Base-by-base conservation (phyloP, 1,139 yeast species). In the Saccharomyces hybrid region DNA sequence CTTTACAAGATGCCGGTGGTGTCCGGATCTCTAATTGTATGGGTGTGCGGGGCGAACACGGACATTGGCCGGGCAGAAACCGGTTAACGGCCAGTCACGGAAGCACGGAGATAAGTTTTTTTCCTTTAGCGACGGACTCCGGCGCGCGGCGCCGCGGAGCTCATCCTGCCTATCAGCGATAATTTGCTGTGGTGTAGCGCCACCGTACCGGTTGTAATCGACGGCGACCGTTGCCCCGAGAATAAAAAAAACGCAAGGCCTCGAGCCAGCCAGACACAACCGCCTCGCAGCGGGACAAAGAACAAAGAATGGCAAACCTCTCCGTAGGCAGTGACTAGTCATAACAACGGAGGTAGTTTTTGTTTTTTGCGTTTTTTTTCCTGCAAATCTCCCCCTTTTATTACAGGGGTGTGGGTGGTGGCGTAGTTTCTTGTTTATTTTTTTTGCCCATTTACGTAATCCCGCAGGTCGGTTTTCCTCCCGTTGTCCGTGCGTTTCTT, bases 381-480 rank as follows among this genome's bases (percentile, higher is more conserved):
- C 44, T 16, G 14, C 44, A 38, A 38, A 16, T 19, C 26, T 24
- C 44, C 44, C 44, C 44, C 41, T 16, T 38, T 16, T 38, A 38
- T 38, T 38, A 9, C 19, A 14, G 12, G 19, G 24, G 44, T 38
- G 44, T 38, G 44, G 44, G 44, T 38, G 44, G 44, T 19, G 44
- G 44, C 44, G 44, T 38, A 38, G 21, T 38, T 38, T 34, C 19
- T 38, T 38, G 44, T 16, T 38, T 16, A 9, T 38, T 19, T 38
- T 19, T 38, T 38, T 19, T 11, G 24, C 24, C 26, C 16, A 34
- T 38, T 38, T 38, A 38, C 44, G 44, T 38, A 38, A 11, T 38
- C 44, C 44, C 44, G 44, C 44, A 38, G 44, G 44, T 38, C 44
- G 44, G 44, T 38, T 19, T 38, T 38, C 44, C 44, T 38, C 24